These are phyloP conservation scores for Podospora sp. DNA, from an alignment of 495 filamentous ascomycete species.

Conservation along the genomic window DNA sequence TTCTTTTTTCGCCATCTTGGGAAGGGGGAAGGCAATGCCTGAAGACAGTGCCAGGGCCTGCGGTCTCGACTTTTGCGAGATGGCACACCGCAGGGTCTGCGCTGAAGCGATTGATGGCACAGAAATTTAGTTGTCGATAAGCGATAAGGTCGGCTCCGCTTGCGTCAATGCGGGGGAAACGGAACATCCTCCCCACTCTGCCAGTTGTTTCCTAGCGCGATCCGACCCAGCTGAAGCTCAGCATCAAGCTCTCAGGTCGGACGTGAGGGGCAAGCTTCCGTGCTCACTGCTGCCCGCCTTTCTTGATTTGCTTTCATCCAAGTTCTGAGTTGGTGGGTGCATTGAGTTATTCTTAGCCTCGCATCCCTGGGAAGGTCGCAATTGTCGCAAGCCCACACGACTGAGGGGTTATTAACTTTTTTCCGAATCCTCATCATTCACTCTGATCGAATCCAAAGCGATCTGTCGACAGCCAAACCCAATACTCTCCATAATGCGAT, in stretches of 20 bases:
- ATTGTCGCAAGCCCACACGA: neutral
- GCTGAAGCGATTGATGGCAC: neutral
- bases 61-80: neutral
- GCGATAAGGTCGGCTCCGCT: conserved; percentile 14
- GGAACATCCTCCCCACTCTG: neutral
- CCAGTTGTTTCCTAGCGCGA: neutral
- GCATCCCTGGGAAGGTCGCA: neutral
- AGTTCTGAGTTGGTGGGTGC: neutral
- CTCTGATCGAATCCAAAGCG: neutral
- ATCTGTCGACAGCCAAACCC: neutral
- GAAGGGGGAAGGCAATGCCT: neutral
- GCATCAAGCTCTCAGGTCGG: neutral
- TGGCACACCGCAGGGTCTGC: neutral
- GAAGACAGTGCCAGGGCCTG: neutral
- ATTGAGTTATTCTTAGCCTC: neutral
- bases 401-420: neutral
- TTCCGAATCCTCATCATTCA: neutral
- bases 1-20: conserved; percentile 14
- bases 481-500: neutral
- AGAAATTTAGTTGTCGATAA: conserved; percentile 21
- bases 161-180: neutral
- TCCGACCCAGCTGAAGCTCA: neutral
- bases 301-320: neutral
- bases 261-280: neutral
- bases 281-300: neutral